Evolutionary conservation across 805 yeast genomes (phyloP), one percentile per base, ranked within the genome.

Genomic region (Hagleromyces aurorensis): DNA sequence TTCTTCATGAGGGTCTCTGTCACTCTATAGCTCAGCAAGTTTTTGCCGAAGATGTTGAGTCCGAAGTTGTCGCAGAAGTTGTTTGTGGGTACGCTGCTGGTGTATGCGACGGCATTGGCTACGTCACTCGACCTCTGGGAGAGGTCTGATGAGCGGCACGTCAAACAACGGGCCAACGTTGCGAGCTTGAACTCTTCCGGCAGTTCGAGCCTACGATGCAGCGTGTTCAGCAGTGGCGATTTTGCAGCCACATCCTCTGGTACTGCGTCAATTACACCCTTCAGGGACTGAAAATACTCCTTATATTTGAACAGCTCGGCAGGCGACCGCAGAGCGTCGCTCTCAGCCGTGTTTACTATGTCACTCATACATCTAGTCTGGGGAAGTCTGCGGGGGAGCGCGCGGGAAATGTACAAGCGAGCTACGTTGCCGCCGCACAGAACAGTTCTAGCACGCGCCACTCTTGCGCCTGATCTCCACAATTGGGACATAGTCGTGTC

Each of bases 131-230:
- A 25, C 13, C 40, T 33, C 6, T 23, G 32, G 13, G 50, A 47
- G n/a, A 50, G 29, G 19, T 56, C 45, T 4, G 67, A 46, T 6
- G 65, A 59, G 21, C 61, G 56, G 44, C 86, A 74, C 30, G 87
- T 81, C 41, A 91, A 67, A 23, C 91, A 72, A 49, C 87, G 79
- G 1, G 94, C 87, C 37, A 91, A 66, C 1, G 89, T 74, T 8
- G 85, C 65, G 21, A 69, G 64, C 33, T 75, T 55, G 48, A 72
- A 80, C 5, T 57, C 48, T 14, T 60, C 44, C 5, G 91, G 79
- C 30, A 89, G 66, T 12, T 67, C 57, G 30, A 89, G 63, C 56
- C 98, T 74, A 12, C 81, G 62, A 48, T 84, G 95, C 36, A 89
- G 67, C 4, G 96, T 77, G 20, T 70, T 70, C 31, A 91, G 64